Evolutionary conservation across 495 filamentous ascomycete genomes (phyloP).

Genomic region (Aspergillus hancockii): DNA sequence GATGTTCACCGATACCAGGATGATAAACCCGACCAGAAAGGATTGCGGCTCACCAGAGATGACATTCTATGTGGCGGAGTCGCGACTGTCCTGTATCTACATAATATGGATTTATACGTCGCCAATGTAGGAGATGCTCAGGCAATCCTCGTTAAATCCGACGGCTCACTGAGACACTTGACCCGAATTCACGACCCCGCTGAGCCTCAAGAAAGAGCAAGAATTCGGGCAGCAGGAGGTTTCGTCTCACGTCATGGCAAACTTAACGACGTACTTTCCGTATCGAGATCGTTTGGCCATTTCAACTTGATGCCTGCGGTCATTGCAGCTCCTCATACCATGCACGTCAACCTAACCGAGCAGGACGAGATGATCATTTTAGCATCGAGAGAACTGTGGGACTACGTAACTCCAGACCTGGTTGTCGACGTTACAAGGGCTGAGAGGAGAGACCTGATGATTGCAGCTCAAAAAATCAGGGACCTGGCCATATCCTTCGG

Average conservation of each 20-base stretch:
- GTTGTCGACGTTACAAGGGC: constrained; percentile 88
- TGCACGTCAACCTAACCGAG: constrained; percentile 76
- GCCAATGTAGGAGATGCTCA: constrained; percentile 96
- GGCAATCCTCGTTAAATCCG: constrained; percentile 87
- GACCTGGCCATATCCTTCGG: constrained; percentile 96
- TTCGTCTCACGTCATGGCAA: constrained; percentile 94
- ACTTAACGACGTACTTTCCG: constrained; percentile 85
- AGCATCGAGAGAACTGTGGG: constrained; percentile 91
- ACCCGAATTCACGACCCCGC: constrained; percentile 93
- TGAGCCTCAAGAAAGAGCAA: constrained; percentile 74
- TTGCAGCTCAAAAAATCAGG: constrained; percentile 91
- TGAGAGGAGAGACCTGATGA: constrained; percentile 87
- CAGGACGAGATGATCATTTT: constrained; percentile 93
- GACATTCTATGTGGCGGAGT: constrained; percentile 88
- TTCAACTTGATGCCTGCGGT: constrained; percentile 89
- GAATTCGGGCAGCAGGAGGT: constrained; percentile 92
- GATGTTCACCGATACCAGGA: constrained; percentile 64
- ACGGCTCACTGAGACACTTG: constrained; percentile 75
- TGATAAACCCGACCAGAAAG: constrained; percentile 65
- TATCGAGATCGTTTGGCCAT: constrained; percentile 94
- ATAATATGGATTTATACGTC: constrained; percentile 86
- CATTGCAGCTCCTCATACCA: constrained; percentile 85
- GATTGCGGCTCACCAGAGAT: constrained; percentile 70
- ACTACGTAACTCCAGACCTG: constrained; percentile 82
- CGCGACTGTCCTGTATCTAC: constrained; percentile 87